A percentile compares a stretch with the other conserved stretches of the same genome.
Evolutionary conservation across 352 stramenopile species (phyloP).

Genomic region (Phytophthora megakarya): DNA sequence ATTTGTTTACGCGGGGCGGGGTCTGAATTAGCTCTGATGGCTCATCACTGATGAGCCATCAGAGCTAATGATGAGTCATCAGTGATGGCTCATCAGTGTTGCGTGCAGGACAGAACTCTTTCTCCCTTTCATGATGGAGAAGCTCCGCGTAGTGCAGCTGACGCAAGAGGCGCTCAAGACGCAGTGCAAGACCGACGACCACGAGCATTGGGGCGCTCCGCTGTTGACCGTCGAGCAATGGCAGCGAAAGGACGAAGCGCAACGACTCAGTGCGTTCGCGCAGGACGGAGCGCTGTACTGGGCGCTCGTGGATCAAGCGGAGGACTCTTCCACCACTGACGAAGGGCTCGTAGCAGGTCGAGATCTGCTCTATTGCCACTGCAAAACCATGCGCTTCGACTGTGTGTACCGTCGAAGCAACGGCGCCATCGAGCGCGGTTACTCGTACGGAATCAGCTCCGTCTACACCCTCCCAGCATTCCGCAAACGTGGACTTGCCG

Average conservation of each 20-base stretch:
- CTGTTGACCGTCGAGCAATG: constrained; percentile 45
- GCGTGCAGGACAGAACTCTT: no score
- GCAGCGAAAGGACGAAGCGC: constrained; percentile 45
- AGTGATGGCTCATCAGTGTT: not conserved
- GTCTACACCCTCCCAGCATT: constrained; percentile 59
- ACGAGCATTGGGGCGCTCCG: constrained; percentile 50
- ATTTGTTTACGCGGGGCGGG: no score
- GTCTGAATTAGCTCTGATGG: no score
- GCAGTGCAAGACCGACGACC: constrained; percentile 65
- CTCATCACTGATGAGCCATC: no score
- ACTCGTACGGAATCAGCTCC: constrained; percentile 57
- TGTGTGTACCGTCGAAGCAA: constrained; percentile 37
- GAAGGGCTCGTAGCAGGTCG: constrained; percentile 20
- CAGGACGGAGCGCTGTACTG: constrained; percentile 56
- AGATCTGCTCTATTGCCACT: constrained; percentile 50
- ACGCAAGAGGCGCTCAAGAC: constrained; percentile 54
- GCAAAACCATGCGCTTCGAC: constrained; percentile 57
- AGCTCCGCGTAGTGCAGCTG: constrained; percentile 59
- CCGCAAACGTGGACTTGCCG: constrained; percentile 46
- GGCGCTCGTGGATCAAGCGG: constrained; percentile 47
- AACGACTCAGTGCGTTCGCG: constrained; percentile 52
- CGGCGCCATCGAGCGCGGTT: constrained; percentile 41
- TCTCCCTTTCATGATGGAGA: constrained; percentile 7
- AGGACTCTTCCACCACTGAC: constrained; percentile 29
- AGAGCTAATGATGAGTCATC: not conserved